These are phyloP conservation scores for Mycena leptocephala DNA, from an alignment of 768 basidiomycete genomes.

Conservation along the genomic window DNA sequence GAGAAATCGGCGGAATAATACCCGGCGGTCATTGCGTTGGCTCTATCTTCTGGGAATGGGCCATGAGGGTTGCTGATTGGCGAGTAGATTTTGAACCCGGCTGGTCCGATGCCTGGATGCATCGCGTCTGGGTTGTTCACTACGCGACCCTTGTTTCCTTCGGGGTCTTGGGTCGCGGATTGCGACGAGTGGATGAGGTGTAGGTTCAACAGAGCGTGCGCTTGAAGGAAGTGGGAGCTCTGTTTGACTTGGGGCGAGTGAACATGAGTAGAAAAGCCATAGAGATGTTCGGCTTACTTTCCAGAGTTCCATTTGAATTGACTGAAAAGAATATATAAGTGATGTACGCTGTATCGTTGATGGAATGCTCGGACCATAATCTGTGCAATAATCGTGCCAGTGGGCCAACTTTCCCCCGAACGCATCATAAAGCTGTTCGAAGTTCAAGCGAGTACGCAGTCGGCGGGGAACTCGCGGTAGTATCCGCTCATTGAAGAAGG, in stretches of 20 bases:
- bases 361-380: slow-evolving; percentile 68
- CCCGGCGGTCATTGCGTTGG: slow-evolving; percentile 56
- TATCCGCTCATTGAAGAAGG: slow-evolving; percentile 77
- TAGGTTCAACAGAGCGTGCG: slow-evolving; percentile 86
- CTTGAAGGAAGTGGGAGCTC: slow-evolving; percentile 89
- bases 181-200: slow-evolving; percentile 92
- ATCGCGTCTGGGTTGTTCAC: slow-evolving; percentile 64
- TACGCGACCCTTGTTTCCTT: slow-evolving; percentile 51
- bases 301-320: slow-evolving; percentile 80
- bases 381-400: slow-evolving; percentile 85
- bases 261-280: background rate
- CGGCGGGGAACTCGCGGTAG: slow-evolving; percentile 81
- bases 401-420: slow-evolving; percentile 91
- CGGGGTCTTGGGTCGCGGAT: slow-evolving; percentile 53
- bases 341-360: background rate
- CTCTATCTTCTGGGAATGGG: slow-evolving; percentile 43
- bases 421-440: slow-evolving; percentile 82
- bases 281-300: slow-evolving; percentile 64
- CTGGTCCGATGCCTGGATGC: slow-evolving; percentile 72
- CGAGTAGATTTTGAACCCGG: slow-evolving; percentile 76
- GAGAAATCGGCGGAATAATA: slow-evolving; percentile 78
- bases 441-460: slow-evolving; percentile 69
- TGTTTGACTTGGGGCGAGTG: slow-evolving; percentile 71
- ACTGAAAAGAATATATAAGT: slow-evolving; percentile 58
- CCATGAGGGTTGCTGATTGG: slow-evolving; percentile 54